Base-by-base conservation (phyloP, 495 filamentous ascomycete species). In the Xylaria telfairii region DNA sequence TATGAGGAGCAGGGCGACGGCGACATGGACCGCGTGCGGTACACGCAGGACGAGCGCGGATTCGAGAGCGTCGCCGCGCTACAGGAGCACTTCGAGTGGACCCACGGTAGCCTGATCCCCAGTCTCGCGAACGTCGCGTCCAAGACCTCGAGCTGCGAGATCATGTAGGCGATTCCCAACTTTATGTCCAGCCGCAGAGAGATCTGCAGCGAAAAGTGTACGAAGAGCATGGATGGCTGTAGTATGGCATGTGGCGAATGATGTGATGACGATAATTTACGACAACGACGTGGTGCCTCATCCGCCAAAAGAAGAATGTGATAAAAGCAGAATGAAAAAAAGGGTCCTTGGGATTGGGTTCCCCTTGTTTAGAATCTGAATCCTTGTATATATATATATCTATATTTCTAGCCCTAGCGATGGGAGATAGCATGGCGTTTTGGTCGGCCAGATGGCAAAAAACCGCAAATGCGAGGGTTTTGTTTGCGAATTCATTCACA, bases 71-170 rank as follows among this genome's bases (percentile, higher is more conserved):
- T 86, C 26, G 75, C 77, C 44, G 67, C 72, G 19, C 82, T 86
- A 34, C 79, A 81, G 68, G 81, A 79, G 60, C 84, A 86, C 67
- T 76, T 86, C 42, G 83, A 82, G 74, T 86, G 83, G 83, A 77
- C 77, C 46, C 84, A 86, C 41, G 79, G 76, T 10, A 78, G 81
- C 12, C 59, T 83, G 49, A 73, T 76, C 54, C 72, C 75, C 39
- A 49, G 69, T 21, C 67, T 69, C 5, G 67, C 37, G 8, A 51
- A 47, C 21, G 67, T 69, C 15, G n/a, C 30, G 21, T 57, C 67
- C 37, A 68, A 56, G 69, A 26, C 74, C 10, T 70, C 74, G 57
- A 72, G 47, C 6, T 78, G 84, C 61, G 68, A 41, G 44, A 70
- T 86, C 51, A 85, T 86, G 83, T 86, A 64, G 71, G 26, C 26